phyloP scores from a whole-genome alignment of 1,139 yeast species.

The Taphrina wiesneri region DNA sequence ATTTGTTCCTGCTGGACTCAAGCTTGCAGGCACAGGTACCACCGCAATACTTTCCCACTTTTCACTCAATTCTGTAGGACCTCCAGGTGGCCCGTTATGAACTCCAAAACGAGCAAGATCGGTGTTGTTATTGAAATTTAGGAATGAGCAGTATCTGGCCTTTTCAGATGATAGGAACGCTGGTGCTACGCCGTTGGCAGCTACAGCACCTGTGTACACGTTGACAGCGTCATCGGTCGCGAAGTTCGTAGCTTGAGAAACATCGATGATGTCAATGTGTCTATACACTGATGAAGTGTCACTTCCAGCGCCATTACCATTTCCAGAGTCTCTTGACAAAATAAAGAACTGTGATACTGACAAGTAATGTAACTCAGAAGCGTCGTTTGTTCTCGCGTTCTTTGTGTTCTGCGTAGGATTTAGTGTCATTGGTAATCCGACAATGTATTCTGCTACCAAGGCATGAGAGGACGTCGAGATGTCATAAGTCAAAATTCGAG shows the following conservation, averaged over 20 bases:
- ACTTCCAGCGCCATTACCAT: neutral
- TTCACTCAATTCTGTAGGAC: neutral
- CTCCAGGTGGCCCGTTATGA: neutral
- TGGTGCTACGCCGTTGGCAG: neutral
- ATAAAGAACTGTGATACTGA: too few relatives aligned
- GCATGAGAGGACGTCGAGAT: neutral
- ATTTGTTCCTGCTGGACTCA: too few relatives aligned
- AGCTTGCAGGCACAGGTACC: too few relatives aligned
- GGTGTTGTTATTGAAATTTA: neutral
- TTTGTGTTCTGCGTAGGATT: neutral
- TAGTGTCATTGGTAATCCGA: neutral
- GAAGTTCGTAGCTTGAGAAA: neutral
- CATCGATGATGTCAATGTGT: neutral
- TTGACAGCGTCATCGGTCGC: neutral
- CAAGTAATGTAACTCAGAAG: too few relatives aligned
- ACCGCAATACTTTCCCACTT: too few relatives aligned
- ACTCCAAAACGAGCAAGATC: neutral
- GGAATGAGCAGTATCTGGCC: neutral
- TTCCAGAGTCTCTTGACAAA: neutral
- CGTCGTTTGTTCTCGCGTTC: too few relatives aligned
- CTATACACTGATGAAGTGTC: neutral
- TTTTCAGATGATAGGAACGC: neutral
- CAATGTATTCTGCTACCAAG: neutral
- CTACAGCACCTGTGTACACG: neutral
- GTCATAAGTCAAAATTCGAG: neutral